These are phyloP conservation scores for Plasmodiophora brassicae DNA, from an alignment of 208 protist species.

Conservation along the genomic window DNA sequence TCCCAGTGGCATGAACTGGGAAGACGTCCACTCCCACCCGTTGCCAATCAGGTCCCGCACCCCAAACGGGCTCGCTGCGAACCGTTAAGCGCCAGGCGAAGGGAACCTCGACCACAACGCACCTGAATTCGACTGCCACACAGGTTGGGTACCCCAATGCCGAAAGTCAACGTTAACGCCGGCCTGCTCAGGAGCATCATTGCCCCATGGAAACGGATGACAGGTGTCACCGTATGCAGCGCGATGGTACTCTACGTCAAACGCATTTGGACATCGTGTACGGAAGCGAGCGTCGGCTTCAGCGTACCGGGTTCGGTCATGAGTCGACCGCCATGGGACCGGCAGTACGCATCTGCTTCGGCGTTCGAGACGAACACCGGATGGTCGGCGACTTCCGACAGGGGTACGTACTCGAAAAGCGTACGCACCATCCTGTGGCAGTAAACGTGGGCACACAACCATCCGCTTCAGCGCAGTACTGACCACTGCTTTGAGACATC, in stretches of 20 bases:
- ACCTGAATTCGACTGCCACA: background rate
- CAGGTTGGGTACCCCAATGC: background rate
- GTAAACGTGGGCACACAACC: background rate
- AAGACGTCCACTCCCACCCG: background rate
- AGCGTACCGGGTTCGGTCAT: conserved; percentile 25
- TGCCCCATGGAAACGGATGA: background rate
- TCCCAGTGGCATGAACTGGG: background rate
- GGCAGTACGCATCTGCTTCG: conserved; percentile 1
- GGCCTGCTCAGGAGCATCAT: background rate
- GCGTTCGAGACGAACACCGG: background rate
- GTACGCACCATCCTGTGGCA: background rate
- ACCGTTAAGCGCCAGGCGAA: background rate
- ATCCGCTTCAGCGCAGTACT: background rate
- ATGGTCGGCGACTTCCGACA: background rate
- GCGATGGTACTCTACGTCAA: background rate
- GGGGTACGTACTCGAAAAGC: background rate
- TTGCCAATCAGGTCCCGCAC: background rate
- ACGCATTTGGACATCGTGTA: background rate
- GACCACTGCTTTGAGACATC: background rate
- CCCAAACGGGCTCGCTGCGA: background rate
- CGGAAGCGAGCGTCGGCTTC: background rate
- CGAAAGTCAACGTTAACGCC: background rate
- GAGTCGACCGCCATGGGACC: background rate
- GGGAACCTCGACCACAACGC: too few relatives aligned
- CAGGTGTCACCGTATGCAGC: background rate